Conservation (phyloP, 768 basidiomycete genomes). For the Lentinula lateritia region DNA sequence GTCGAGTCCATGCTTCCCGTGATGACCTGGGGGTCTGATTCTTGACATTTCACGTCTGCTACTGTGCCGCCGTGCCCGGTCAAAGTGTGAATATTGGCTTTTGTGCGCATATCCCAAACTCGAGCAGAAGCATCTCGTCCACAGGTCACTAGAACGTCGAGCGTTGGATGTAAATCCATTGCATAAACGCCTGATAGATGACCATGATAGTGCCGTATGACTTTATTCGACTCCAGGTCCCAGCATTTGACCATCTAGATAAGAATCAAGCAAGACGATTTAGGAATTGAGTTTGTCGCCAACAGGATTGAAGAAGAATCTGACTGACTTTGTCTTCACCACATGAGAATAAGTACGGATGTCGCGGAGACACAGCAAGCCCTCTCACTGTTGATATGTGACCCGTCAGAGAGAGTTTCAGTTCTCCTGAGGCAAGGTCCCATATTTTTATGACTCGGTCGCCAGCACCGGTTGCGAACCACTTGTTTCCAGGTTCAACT, state of each 20-base stretch:
- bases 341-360: constrained; percentile 96
- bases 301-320: neutral
- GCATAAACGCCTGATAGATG: constrained; percentile 98
- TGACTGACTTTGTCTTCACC: constrained; percentile 88
- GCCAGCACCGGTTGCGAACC: constrained; percentile 98
- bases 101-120: constrained; percentile 99
- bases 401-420: constrained; percentile 94
- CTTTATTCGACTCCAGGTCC: constrained; percentile 98
- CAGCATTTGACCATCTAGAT: constrained; percentile 98
- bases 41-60: constrained; percentile 93
- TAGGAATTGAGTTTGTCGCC: neutral
- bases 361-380: constrained; percentile 84
- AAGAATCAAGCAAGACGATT: neutral
- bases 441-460: constrained; percentile 99
- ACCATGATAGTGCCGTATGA: constrained; percentile 97
- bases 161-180: constrained; percentile 87
- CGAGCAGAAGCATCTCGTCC: constrained; percentile 96
- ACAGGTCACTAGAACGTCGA: constrained; percentile 91
- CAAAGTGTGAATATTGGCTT: constrained; percentile 91
- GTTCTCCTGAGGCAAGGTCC: constrained; percentile 96
- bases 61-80: constrained; percentile 93
- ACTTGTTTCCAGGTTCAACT: constrained; percentile 96
- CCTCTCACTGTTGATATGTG: constrained; percentile 97
- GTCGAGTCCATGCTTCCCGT: constrained; percentile 99
- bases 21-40: constrained; percentile 96